These are phyloP conservation scores for Oryza punctata DNA, from an alignment of 176 grass and related monocot species.

Conservation along the genomic window DNA sequence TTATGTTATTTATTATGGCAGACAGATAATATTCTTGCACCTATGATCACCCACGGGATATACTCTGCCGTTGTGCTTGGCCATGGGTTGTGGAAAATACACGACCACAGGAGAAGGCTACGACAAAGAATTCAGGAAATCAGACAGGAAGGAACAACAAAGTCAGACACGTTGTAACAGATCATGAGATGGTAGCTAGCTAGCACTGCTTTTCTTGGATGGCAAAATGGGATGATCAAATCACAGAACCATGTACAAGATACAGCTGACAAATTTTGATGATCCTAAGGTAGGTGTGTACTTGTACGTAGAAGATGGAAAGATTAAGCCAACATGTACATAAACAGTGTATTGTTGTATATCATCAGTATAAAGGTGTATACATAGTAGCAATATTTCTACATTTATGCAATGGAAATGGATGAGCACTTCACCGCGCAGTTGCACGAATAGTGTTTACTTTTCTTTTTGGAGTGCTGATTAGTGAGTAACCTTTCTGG, in stretches of 20 bases:
- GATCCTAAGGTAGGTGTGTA: slow-evolving; percentile 7
- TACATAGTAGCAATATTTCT: neutral
- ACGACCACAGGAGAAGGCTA: slow-evolving; percentile 78
- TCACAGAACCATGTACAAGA: neutral
- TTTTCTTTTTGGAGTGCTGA: neutral
- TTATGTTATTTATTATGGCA: slow-evolving; percentile 32
- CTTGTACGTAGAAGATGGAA: neutral
- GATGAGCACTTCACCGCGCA: neutral
- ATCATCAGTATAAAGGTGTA: neutral
- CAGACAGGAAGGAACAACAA: slow-evolving; percentile 39
- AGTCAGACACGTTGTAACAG: slow-evolving; percentile 29
- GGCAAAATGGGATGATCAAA: neutral
- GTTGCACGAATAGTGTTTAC: neutral
- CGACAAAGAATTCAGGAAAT: slow-evolving; percentile 67
- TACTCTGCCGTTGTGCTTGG: slow-evolving; percentile 93
- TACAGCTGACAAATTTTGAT: slow-evolving; percentile 41
- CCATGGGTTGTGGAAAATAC: slow-evolving; percentile 91
- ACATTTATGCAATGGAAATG: neutral
- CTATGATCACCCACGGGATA: slow-evolving; percentile 98
- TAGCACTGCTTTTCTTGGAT: neutral
- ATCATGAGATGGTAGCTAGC: neutral
- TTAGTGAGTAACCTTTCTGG: neutral
- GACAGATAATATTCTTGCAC: slow-evolving; percentile 84
- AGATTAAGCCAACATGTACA: slow-evolving; percentile 34
- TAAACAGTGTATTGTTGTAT: neutral